Conservation (phyloP, 495 filamentous ascomycete species). For the Hypomontagnella monticulosa region DNA sequence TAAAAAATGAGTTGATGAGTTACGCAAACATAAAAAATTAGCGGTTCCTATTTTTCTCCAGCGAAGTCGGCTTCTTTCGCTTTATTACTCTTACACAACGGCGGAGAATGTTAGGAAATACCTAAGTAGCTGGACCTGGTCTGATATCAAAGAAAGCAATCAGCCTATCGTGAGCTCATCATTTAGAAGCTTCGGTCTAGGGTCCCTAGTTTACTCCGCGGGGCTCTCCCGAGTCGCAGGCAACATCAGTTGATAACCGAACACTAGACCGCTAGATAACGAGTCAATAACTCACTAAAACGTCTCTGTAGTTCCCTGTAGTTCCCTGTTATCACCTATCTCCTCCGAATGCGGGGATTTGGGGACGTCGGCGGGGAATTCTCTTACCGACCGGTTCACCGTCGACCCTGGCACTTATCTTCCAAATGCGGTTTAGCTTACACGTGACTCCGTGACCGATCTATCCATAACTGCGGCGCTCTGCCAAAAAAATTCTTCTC, state of each 20-base stretch:
- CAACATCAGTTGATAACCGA: not conserved
- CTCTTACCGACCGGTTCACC: constrained; percentile 15
- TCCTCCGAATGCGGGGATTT: constrained; percentile 48
- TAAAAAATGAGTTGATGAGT: no score
- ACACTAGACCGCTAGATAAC: not conserved
- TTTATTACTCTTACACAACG: constrained; percentile 12
- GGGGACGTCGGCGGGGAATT: constrained; percentile 39
- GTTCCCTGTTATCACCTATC: no score
- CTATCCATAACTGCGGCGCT: constrained; percentile 9
- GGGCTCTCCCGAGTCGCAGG: no score
- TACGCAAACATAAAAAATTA: constrained; percentile 5
- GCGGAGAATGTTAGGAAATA: constrained; percentile 20
- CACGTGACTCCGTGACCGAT: constrained; percentile 24
- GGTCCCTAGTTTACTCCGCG: not conserved
- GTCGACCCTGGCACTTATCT: not conserved
- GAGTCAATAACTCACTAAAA: no score
- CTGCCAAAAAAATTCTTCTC: constrained; percentile 21
- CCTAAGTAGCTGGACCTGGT: not conserved
- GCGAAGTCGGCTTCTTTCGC: constrained; percentile 29
- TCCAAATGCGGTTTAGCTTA: not conserved
- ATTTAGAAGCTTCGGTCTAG: constrained; percentile 31
- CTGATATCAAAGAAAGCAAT: not conserved
- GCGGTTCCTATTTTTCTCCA: not conserved
- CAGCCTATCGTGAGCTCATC: constrained; percentile 39
- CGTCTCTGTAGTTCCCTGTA: no score